A percentile compares a stretch with the other conserved stretches of the same genome.
phyloP scores from a whole-genome alignment of 1,139 yeast species.

The Pichiaceae sp. region DNA sequence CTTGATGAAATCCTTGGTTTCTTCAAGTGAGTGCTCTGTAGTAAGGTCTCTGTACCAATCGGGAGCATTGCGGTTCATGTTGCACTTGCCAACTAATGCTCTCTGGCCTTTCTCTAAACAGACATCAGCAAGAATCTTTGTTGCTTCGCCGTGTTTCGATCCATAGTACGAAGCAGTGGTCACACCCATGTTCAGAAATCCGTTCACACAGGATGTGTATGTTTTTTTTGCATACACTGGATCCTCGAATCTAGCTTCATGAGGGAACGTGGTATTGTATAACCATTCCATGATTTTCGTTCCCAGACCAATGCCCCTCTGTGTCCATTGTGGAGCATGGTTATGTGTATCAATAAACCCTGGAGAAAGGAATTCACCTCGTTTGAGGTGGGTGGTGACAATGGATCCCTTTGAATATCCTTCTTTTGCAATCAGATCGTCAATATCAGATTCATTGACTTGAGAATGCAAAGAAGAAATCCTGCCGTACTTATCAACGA shows the following conservation, averaged over 20 bases:
- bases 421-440: too few species aligned
- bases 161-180: conserved; percentile 91
- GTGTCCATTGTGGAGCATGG: conserved; percentile 97
- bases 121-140: conserved; percentile 68
- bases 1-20: conserved; percentile 48
- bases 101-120: conserved; percentile 67
- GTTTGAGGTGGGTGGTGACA: too few species aligned
- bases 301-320: conserved; percentile 81
- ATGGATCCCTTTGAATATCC: too few species aligned
- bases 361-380: conserved; percentile 86
- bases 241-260: conserved; percentile 54
- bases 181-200: conserved; percentile 73
- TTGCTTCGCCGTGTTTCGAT: conserved; percentile 70
- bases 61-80: conserved; percentile 75
- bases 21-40: conserved; percentile 46
- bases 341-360: conserved; percentile 95
- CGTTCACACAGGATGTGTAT: conserved; percentile 54
- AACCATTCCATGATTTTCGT: conserved; percentile 87
- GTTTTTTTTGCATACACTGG: conserved; percentile 46
- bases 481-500: too few species aligned
- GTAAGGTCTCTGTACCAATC: conserved; percentile 63
- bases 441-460: too few species aligned
- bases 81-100: conserved; percentile 89
- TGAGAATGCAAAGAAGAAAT: too few species aligned
- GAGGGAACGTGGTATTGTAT: conserved; percentile 75